Conservation (phyloP, 345 rosid species). For the Schrenkiella parvula region DNA sequence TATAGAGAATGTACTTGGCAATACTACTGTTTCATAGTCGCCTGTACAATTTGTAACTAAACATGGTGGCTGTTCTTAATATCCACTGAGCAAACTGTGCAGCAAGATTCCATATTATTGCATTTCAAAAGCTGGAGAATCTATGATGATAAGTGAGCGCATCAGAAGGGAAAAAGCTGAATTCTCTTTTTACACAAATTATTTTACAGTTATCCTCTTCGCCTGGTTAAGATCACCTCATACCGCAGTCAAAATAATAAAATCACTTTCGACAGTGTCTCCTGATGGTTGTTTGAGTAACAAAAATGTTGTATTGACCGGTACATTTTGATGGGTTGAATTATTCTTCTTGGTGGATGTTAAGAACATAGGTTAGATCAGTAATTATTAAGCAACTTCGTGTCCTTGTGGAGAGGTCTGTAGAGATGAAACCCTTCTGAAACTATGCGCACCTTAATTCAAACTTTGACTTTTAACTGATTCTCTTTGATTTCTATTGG, state of each 20-base stretch:
- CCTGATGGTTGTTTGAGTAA: background rate
- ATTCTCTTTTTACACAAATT: background rate
- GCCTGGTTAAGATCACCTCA: background rate
- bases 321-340: background rate
- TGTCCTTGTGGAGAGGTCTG: conserved; percentile 61
- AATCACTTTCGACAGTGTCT: background rate
- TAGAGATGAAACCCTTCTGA: conserved; percentile 71
- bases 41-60: background rate
- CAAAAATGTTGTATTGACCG: background rate
- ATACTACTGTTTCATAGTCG: background rate
- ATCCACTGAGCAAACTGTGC: background rate
- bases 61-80: background rate
- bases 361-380: background rate
- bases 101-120: background rate
- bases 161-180: background rate
- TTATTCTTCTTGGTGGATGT: background rate
- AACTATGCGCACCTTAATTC: background rate
- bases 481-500: background rate
- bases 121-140: background rate
- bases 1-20: background rate
- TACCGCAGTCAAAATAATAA: background rate
- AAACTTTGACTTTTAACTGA: background rate
- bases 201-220: background rate
- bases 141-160: background rate
- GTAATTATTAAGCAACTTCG: conserved; percentile 52